phyloP scores from a whole-genome alignment of 805 yeast species.

The Candida ulmi region DNA sequence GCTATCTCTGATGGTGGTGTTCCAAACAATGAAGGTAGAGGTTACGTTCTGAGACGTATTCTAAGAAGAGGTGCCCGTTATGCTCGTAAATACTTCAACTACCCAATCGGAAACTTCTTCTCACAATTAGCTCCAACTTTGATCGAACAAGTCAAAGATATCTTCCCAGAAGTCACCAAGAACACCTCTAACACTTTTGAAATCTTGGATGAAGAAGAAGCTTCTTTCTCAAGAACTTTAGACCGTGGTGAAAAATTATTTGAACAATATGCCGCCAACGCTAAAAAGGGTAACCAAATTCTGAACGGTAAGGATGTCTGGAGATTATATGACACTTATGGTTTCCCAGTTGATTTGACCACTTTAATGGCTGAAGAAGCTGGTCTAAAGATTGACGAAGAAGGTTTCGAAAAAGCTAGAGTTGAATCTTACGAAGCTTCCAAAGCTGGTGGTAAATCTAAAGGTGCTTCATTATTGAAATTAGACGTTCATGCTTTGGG shows the following conservation, averaged over 20 bases:
- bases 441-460: conserved; percentile 71
- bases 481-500: conserved; percentile 89
- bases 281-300: conserved; percentile 67
- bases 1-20: conserved; percentile 99
- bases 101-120: conserved; percentile 92
- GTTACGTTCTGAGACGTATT: conserved; percentile 95
- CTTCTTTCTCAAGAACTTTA: conserved; percentile 88
- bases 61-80: conserved; percentile 97
- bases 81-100: conserved; percentile 92
- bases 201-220: conserved; percentile 93
- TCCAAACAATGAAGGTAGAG: conserved; percentile 98
- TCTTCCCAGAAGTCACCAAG: conserved; percentile 86
- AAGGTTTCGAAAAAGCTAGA: conserved; percentile 87
- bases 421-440: conserved; percentile 91
- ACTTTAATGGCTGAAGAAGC: conserved; percentile 98
- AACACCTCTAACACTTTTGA: conserved; percentile 75
- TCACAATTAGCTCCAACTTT: conserved; percentile 89
- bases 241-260: conserved; percentile 97
- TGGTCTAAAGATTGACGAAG: conserved; percentile 86
- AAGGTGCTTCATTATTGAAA: conserved; percentile 58
- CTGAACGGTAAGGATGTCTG: conserved; percentile 94
- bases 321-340: conserved; percentile 97
- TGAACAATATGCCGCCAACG: conserved; percentile 85
- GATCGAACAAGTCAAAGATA: conserved; percentile 77
- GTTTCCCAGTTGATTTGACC: conserved; percentile 98